Evolutionary conservation across 805 yeast species (phyloP).

Genomic region (Kluyveromyces dobzhanskii): DNA sequence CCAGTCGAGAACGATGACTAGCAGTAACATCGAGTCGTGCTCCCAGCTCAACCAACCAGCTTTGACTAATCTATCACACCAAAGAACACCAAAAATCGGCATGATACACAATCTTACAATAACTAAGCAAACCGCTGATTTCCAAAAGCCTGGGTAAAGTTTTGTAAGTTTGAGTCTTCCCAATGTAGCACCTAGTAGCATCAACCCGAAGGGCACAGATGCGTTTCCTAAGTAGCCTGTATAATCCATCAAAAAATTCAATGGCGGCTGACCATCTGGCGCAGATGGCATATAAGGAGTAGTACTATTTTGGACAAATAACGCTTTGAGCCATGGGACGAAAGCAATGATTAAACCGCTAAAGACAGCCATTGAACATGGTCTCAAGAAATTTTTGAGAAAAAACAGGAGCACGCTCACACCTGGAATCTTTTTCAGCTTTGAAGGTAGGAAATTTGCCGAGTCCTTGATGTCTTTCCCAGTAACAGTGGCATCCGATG

Average conservation of each 20-base stretch:
- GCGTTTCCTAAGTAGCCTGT: conserved; percentile 77
- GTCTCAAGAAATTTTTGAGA: conserved; percentile 53
- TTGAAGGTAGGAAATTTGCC: conserved; percentile 21
- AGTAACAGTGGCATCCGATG: conserved; percentile 28
- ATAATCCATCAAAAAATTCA: conserved; percentile 79
- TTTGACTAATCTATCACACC: conserved; percentile 51
- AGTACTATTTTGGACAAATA: conserved; percentile 62
- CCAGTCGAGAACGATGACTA: conserved; percentile 67
- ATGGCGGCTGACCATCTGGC: conserved; percentile 80
- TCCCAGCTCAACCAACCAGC: conserved; percentile 57
- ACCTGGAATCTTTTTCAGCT: conserved; percentile 23
- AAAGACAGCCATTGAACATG: conserved; percentile 65
- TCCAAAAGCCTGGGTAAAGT: conserved; percentile 59
- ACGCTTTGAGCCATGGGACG: conserved; percentile 81
- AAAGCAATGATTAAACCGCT: conserved; percentile 60
- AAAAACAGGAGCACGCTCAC: conserved; percentile 27
- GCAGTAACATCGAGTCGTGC: conserved; percentile 48
- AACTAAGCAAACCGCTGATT: conserved; percentile 54
- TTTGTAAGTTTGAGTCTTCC: conserved; percentile 58
- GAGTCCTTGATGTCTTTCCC: conserved; percentile 26
- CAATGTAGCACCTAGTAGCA: conserved; percentile 81
- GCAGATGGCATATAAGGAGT: conserved; percentile 46
- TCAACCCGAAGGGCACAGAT: conserved; percentile 81
- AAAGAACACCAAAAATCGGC: conserved; percentile 72
- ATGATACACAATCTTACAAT: conserved; percentile 54